Conservation (phyloP, 2,329 filamentous ascomycete species). For the Apiospora koreana region DNA sequence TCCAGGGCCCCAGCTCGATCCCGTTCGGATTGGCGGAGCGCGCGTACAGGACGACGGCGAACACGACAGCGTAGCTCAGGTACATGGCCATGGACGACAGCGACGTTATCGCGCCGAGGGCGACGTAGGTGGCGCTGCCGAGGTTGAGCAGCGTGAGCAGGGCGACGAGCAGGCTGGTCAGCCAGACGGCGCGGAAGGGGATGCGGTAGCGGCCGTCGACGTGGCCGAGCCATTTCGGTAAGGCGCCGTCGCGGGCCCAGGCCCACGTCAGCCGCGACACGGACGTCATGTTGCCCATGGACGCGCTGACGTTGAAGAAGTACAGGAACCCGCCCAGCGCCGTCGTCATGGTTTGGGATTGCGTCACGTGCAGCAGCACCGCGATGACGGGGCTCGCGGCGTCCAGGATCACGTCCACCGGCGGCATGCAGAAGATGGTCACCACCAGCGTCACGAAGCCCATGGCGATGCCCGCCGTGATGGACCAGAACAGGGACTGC, state of each 20-base stretch:
- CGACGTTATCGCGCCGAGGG: slow-evolving; percentile 17
- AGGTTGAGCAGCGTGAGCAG: slow-evolving; percentile 16
- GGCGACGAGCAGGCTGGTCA: slow-evolving; percentile 14
- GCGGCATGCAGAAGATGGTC: slow-evolving; percentile 15
- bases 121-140: slow-evolving; percentile 15
- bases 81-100: slow-evolving; percentile 18
- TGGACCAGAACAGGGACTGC: slow-evolving; percentile 16
- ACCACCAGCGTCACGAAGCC: slow-evolving; percentile 14
- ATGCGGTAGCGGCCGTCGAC: slow-evolving; percentile 15
- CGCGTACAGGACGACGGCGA: slow-evolving; percentile 12
- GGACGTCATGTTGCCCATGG: slow-evolving; percentile 14
- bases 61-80: slow-evolving; percentile 16
- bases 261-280: slow-evolving; percentile 16
- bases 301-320: background rate
- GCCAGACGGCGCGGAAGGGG: slow-evolving; percentile 13
- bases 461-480: slow-evolving; percentile 10
- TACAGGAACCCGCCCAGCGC: slow-evolving; percentile 10
- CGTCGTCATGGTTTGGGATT: slow-evolving; percentile 9
- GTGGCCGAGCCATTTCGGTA: slow-evolving; percentile 15
- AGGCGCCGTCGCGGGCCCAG: slow-evolving; percentile 15
- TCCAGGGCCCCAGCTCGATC: slow-evolving; percentile 13
- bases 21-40: background rate
- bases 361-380: slow-evolving; percentile 5
- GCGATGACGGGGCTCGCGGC: slow-evolving; percentile 15
- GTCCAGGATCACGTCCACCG: slow-evolving; percentile 11